Conservation (phyloP, 768 basidiomycete genomes). For the Boletus pseudopeckii region DNA sequence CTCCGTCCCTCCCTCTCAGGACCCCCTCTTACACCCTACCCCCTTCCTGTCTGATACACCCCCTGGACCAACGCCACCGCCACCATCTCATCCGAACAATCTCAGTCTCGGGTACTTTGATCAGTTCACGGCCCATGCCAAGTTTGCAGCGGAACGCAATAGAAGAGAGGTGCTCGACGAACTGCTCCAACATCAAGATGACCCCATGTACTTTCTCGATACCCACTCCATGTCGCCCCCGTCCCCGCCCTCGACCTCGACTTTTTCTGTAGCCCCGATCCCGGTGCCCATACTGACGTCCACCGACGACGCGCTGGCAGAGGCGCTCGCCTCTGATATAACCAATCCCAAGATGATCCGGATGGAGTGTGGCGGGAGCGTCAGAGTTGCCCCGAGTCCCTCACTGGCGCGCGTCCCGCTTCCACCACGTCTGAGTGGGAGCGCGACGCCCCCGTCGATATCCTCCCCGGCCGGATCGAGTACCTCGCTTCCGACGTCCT, state of each 20-base stretch:
- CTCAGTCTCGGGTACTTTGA: slow-evolving; percentile 54
- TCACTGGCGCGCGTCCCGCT: slow-evolving; percentile 16
- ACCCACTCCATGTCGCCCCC: slow-evolving; percentile 5
- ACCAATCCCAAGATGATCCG: slow-evolving; percentile 8
- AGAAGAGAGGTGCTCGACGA: slow-evolving; percentile 59
- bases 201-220: slow-evolving; percentile 60
- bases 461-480: slow-evolving; percentile 18
- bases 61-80: background rate
- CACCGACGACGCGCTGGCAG: slow-evolving; percentile 36
- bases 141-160: slow-evolving; percentile 48
- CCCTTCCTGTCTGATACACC: background rate
- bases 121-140: slow-evolving; percentile 55
- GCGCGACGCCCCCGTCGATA: slow-evolving; percentile 23
- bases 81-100: slow-evolving; percentile 2
- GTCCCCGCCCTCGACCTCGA: background rate
- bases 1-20: slow-evolving; percentile 49
- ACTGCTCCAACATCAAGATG: slow-evolving; percentile 62
- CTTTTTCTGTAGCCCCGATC: slow-evolving; percentile 26
- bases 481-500: slow-evolving; percentile 7
- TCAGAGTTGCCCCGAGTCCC: slow-evolving; percentile 11
- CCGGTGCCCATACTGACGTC: slow-evolving; percentile 31
- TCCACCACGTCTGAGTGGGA: slow-evolving; percentile 21
- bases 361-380: slow-evolving; percentile 1
- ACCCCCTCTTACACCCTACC: slow-evolving; percentile 34
- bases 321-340: slow-evolving; percentile 36